Conservation (phyloP, 768 basidiomycete species). For the Leucocoprinus sp. region DNA sequence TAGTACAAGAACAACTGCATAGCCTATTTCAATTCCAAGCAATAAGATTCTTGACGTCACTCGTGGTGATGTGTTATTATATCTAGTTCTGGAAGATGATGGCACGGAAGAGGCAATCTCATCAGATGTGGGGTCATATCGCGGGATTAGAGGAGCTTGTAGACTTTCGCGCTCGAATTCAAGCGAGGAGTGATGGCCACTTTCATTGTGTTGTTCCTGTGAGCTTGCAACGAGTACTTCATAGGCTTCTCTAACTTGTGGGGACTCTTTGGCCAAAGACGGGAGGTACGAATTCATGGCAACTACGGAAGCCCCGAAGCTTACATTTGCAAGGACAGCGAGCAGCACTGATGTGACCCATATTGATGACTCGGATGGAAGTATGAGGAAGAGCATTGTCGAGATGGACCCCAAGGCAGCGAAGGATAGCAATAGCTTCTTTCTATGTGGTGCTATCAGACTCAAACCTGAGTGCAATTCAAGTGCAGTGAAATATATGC, state of each 20-base stretch:
- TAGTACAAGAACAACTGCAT: slow-evolving; percentile 70
- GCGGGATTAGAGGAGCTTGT: slow-evolving; percentile 32
- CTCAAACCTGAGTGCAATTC: slow-evolving; percentile 2
- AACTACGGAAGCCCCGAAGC: slow-evolving; percentile 80
- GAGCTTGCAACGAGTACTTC: slow-evolving; percentile 20
- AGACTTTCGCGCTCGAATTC: slow-evolving; percentile 17
- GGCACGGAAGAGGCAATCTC: neutral
- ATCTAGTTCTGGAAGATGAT: slow-evolving; percentile 25
- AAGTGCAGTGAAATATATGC: slow-evolving; percentile 20
- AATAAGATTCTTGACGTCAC: slow-evolving; percentile 80
- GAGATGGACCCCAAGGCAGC: slow-evolving; percentile 64
- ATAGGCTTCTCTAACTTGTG: slow-evolving; percentile 42
- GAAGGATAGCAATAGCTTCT: slow-evolving; percentile 68
- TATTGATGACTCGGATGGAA: slow-evolving; percentile 61
- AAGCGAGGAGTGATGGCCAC: neutral
- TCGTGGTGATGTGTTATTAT: slow-evolving; percentile 53
- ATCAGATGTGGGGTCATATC: slow-evolving; percentile 4
- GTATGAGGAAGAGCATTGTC: slow-evolving; percentile 60
- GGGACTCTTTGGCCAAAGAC: slow-evolving; percentile 54
- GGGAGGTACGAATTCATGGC: slow-evolving; percentile 90
- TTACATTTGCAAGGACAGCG: slow-evolving; percentile 72
- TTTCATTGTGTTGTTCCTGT: neutral
- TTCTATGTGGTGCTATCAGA: slow-evolving; percentile 53
- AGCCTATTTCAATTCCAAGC: slow-evolving; percentile 79
- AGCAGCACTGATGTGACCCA: slow-evolving; percentile 67